A percentile compares a stretch with the other conserved stretches of the same genome.
phyloP scores from a whole-genome alignment of 345 rosid species.

The Stellera chamaejasme region DNA sequence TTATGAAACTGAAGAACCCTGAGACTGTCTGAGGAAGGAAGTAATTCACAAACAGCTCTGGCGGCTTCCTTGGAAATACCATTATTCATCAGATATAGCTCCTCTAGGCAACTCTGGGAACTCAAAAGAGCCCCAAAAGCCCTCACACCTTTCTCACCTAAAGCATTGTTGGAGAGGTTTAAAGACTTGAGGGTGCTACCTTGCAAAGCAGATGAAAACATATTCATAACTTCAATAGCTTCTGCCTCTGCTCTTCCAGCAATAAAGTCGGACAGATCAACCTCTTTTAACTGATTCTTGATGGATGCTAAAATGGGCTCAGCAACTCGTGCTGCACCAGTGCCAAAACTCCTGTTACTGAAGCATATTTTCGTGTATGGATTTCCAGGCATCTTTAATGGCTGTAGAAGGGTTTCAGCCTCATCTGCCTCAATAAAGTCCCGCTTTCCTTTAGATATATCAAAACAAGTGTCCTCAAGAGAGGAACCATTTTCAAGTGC shows the following conservation, averaged over 20 bases:
- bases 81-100: slow-evolving; percentile 77
- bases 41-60: slow-evolving; percentile 58
- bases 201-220: slow-evolving; percentile 71
- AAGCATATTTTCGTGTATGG: slow-evolving; percentile 75
- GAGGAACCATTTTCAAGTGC: slow-evolving; percentile 23
- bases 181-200: slow-evolving; percentile 56
- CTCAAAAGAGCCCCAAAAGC: slow-evolving; percentile 65
- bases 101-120: slow-evolving; percentile 69
- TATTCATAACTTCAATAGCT: slow-evolving; percentile 81
- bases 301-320: slow-evolving; percentile 68
- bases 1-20: slow-evolving; percentile 80
- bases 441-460: slow-evolving; percentile 64
- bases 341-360: slow-evolving; percentile 84
- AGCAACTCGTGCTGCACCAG: slow-evolving; percentile 71
- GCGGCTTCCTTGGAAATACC: slow-evolving; percentile 98
- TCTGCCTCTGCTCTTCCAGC: slow-evolving; percentile 84
- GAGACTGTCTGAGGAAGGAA: slow-evolving; percentile 81
- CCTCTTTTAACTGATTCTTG: slow-evolving; percentile 71
- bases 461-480: slow-evolving; percentile 42
- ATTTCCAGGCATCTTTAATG: slow-evolving; percentile 66
- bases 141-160: slow-evolving; percentile 92
- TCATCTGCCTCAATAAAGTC: slow-evolving; percentile 72
- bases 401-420: slow-evolving; percentile 68
- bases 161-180: slow-evolving; percentile 80
- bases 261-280: slow-evolving; percentile 82